A percentile compares a stretch with the other conserved stretches of the same genome.
Evolutionary conservation across 768 basidiomycete species (phyloP).

Genomic region (Auriscalpium microsporum): DNA sequence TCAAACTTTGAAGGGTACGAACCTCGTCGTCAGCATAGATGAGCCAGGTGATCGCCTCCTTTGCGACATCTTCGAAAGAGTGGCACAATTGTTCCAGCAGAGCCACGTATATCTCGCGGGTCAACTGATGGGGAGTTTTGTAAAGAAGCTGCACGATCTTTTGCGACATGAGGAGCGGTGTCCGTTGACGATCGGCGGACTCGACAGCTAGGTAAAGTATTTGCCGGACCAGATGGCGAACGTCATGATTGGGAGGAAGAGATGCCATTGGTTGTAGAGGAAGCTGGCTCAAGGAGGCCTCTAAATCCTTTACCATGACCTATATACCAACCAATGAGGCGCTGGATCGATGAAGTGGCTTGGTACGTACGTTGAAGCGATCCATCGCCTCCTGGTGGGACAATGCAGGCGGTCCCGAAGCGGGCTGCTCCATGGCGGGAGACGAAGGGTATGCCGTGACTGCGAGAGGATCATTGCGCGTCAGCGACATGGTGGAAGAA

Average conservation of each 20-base stretch:
- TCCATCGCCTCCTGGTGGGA: slow-evolving; percentile 83
- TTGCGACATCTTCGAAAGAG: slow-evolving; percentile 84
- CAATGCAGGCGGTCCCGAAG: slow-evolving; percentile 34
- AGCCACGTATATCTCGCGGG: slow-evolving; percentile 87
- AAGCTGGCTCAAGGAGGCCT: slow-evolving; percentile 71
- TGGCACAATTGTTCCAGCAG: slow-evolving; percentile 85
- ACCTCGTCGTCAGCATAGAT: slow-evolving; percentile 96
- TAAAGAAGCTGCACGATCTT: slow-evolving; percentile 94
- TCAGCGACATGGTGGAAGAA: slow-evolving; percentile 61
- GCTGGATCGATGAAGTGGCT: no score
- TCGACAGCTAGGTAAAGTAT: slow-evolving; percentile 77
- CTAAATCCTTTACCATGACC: slow-evolving; percentile 55
- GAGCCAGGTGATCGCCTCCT: slow-evolving; percentile 95
- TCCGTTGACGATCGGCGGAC: slow-evolving; percentile 72
- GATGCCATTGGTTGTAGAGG: slow-evolving; percentile 60
- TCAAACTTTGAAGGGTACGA: slow-evolving; percentile 17
- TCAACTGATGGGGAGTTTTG: slow-evolving; percentile 78
- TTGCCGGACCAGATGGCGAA: slow-evolving; percentile 77
- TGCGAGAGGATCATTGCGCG: slow-evolving; percentile 35
- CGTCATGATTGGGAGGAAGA: slow-evolving; percentile 77
- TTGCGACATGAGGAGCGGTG: slow-evolving; percentile 88
- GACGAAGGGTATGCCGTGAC: slow-evolving; percentile 49
- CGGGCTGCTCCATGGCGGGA: slow-evolving; percentile 48
- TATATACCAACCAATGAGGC: slow-evolving; percentile 16
- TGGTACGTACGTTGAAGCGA: slow-evolving; percentile 59